Evolutionary conservation across 495 filamentous ascomycete genomes (phyloP).

Genomic region (Lichina pygmaea): DNA sequence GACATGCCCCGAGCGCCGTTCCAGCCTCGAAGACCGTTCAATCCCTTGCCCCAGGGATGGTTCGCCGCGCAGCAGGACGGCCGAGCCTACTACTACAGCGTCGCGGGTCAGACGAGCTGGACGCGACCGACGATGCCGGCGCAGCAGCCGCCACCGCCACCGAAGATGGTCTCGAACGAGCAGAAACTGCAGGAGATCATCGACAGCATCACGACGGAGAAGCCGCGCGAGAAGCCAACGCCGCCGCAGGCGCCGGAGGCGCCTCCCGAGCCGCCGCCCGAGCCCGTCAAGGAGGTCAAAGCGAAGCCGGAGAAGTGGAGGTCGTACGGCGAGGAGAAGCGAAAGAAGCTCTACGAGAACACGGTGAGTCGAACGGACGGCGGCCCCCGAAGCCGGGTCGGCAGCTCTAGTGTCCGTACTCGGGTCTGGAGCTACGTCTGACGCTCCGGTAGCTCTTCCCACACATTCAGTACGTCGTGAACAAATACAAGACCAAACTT

Average conservation of each 20-base stretch:
- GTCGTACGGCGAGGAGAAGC: constrained; percentile 51
- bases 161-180: constrained; percentile 37
- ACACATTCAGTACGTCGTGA: constrained; percentile 57
- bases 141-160: constrained; percentile 26
- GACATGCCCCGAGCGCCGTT: constrained; percentile 25
- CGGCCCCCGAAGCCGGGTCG: background rate
- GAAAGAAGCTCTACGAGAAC: constrained; percentile 80
- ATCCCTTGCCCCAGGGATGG: constrained; percentile 53
- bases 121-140: constrained; percentile 41
- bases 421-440: constrained; percentile 6
- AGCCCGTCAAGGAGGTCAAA: constrained; percentile 26
- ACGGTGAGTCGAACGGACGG: constrained; percentile 25
- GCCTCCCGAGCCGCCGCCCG: constrained; percentile 5
- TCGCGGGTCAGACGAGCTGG: constrained; percentile 54
- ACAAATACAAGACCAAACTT: constrained; percentile 63
- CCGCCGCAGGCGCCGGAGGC: constrained; percentile 13
- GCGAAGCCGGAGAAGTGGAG: constrained; percentile 64
- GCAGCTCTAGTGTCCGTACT: background rate
- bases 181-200: constrained; percentile 61
- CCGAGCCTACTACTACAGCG: constrained; percentile 55
- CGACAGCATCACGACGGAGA: constrained; percentile 50
- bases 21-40: constrained; percentile 22
- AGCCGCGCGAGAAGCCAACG: constrained; percentile 27
- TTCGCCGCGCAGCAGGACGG: constrained; percentile 43
- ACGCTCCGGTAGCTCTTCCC: constrained; percentile 35